A percentile compares a stretch with the other conserved stretches of the same genome.
Evolutionary conservation across 2,329 filamentous ascomycete genomes (phyloP).

Genomic region (Alternaria brassicae): DNA sequence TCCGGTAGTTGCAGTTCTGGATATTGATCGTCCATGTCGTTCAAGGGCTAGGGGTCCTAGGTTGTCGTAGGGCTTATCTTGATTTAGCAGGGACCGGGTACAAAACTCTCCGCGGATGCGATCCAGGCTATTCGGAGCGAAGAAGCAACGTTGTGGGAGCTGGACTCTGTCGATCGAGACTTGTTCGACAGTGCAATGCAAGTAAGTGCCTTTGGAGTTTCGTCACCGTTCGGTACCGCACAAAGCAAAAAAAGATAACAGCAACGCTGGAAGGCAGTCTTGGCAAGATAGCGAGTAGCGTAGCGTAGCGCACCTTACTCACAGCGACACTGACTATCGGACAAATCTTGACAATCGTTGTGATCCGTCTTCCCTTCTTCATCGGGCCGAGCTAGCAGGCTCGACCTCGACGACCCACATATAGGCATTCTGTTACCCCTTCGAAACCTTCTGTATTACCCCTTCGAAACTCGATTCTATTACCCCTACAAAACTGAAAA

Average conservation of each 20-base stretch:
- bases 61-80: conserved; percentile 1
- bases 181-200: conserved; percentile 1
- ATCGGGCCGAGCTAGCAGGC: conserved; percentile 23
- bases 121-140: background rate
- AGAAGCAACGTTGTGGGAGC: conserved; percentile 1
- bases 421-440: conserved; percentile 37
- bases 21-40: conserved; percentile 36
- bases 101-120: background rate
- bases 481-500: conserved; percentile 51
- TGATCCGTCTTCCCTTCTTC: conserved; percentile 19
- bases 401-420: conserved; percentile 19
- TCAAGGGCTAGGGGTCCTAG: conserved; percentile 5
- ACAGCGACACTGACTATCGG: conserved; percentile 3
- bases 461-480: conserved; percentile 43
- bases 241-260: conserved; percentile 16
- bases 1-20: conserved; percentile 62
- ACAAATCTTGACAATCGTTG: background rate
- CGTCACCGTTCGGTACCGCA: conserved; percentile 18
- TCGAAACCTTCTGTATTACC: conserved; percentile 45
- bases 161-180: conserved; percentile 1
- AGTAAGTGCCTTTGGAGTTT: conserved; percentile 5
- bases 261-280: conserved; percentile 4
- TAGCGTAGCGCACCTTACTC: conserved; percentile 5
- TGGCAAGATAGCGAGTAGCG: conserved; percentile 5
- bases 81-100: background rate